Evolutionary conservation across 306 rosid species (phyloP), one percentile per base, ranked within the genome.

Genomic region (Castanea crenata): DNA sequence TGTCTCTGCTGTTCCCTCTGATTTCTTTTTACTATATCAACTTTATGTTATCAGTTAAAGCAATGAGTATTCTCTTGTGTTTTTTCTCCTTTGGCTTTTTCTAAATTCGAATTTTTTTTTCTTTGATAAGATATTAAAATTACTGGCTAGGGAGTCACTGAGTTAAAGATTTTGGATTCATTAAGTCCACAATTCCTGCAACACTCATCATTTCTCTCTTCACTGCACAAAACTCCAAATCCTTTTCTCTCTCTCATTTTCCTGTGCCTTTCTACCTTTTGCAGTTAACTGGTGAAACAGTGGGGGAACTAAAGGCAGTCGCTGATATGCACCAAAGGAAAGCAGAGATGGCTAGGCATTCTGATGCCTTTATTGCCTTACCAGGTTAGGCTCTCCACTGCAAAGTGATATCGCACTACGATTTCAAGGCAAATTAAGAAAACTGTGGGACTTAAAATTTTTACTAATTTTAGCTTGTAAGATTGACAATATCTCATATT

Each of bases 281-380:
- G 85, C 91, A 95, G 99, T 81, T 95, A 79, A 95, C 98, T 85
- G 98, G 99, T 67, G 99, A 90, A 89, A 92, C 99, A 74, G 94
- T 92, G 77, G 99, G 99, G 81, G 99, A 95, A 80, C 97, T 95
- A 87, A 95, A 95, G 82, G 92, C 99, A 72, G 99, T 93, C 57
- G 98, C 98, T 75, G 99, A 89, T 83, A 95, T 95, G 98, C 99
- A 95, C 76, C 97, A 93, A 89, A 91, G 99, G 82, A 95, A 95
- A 83, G 99, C 98, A 81, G 99, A 95, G 90, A 95, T 95, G 99
- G 96, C 98, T 67, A 89, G 77, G 93, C 99, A 93, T 83, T 95
- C 98, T 29, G 99, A 95, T 88, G 99, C 99, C 74, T 95, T 95
- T 87, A 95, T 95, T 85, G 99, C 98, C 84, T 88, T 95, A 83